These are phyloP conservation scores for Kodamaea ohmeri DNA, from an alignment of 1,139 yeast species.

Conservation along the genomic window DNA sequence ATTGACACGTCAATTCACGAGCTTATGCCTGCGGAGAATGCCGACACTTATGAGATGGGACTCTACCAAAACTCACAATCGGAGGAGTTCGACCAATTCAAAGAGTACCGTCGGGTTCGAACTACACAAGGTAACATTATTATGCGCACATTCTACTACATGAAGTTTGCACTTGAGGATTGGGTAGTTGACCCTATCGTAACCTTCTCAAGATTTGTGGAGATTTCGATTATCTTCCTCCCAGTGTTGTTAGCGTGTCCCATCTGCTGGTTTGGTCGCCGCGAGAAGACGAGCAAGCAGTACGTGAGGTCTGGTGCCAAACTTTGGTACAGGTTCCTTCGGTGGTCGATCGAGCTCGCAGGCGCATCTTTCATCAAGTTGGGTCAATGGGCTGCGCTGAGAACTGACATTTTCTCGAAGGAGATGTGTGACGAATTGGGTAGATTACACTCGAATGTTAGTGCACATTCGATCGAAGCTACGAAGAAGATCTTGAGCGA, in stretches of 20 bases:
- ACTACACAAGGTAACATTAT: conserved; percentile 24
- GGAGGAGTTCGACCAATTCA: conserved; percentile 38
- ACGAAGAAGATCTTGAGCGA: conserved; percentile 59
- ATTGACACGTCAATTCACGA: conserved; percentile 36
- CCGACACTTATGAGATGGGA: conserved; percentile 70
- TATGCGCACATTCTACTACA: conserved; percentile 29
- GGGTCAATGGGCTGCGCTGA: conserved; percentile 99
- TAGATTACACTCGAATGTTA: conserved; percentile 77
- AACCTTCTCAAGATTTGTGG: conserved; percentile 66
- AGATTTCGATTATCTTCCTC: conserved; percentile 60
- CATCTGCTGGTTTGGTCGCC: conserved; percentile 58
- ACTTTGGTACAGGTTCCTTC: conserved; percentile 67
- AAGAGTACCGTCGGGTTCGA: conserved; percentile 23
- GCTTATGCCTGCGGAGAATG: conserved; percentile 41
- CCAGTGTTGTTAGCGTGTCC: conserved; percentile 73
- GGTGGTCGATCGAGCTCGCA: conserved; percentile 73
- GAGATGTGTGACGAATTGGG: conserved; percentile 78
- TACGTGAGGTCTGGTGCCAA: conserved; percentile 58
- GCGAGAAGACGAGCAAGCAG: conserved; percentile 29
- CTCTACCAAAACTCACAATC: conserved; percentile 59
- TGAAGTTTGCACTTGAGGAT: conserved; percentile 48
- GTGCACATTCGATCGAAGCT: conserved; percentile 61
- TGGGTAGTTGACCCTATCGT: conserved; percentile 64
- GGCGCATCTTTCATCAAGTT: conserved; percentile 94
- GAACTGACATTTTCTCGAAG: conserved; percentile 87